These are phyloP conservation scores for Phaffomyces thermotolerans DNA, from an alignment of 805 yeast species.

Conservation along the genomic window DNA sequence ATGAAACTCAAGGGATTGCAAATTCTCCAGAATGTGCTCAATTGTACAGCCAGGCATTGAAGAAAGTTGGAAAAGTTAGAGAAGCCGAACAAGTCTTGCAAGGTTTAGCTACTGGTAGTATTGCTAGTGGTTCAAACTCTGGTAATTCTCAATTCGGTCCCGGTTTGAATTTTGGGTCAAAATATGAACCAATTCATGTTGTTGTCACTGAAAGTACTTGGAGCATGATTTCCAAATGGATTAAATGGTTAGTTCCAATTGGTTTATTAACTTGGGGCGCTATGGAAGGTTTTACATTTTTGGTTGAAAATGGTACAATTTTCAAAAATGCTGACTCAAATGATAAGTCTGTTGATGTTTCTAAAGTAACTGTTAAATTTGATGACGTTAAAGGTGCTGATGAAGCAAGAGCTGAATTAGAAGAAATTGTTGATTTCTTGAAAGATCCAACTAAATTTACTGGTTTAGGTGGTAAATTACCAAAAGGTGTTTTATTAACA, in stretches of 20 bases:
- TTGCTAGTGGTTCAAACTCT: conserved; percentile 9
- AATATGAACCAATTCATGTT: conserved; percentile 88
- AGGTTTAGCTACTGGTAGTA: conserved; percentile 31
- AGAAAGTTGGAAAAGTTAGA: conserved; percentile 64
- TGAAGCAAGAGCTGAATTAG: conserved; percentile 95
- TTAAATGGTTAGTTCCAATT: conserved; percentile 80
- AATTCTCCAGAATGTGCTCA: conserved; percentile 70
- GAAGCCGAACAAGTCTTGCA: conserved; percentile 67
- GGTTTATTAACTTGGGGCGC: conserved; percentile 76
- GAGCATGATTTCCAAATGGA: conserved; percentile 75
- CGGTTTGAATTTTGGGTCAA: conserved; percentile 41
- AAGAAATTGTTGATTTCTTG: conserved; percentile 95
- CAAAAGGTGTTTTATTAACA: conserved; percentile 92
- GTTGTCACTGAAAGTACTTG: conserved; percentile 79
- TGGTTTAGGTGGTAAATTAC: conserved; percentile 93
- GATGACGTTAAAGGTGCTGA: conserved; percentile 96
- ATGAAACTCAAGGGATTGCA: conserved; percentile 91
- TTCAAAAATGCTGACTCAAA: conserved; percentile 65
- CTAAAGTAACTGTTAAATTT: conserved; percentile 80
- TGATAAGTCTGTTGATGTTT: conserved; percentile 76
- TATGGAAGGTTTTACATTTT: conserved; percentile 67
- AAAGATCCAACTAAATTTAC: conserved; percentile 96
- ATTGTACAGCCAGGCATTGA: conserved; percentile 75
- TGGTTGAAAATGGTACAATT: conserved; percentile 78
- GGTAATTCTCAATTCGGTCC: conserved; percentile 20